A percentile compares a stretch with the other conserved stretches of the same genome.
phyloP scores from a whole-genome alignment of 352 stramenopile genomes.

The Hyaloperonospora arabidopsidis region DNA sequence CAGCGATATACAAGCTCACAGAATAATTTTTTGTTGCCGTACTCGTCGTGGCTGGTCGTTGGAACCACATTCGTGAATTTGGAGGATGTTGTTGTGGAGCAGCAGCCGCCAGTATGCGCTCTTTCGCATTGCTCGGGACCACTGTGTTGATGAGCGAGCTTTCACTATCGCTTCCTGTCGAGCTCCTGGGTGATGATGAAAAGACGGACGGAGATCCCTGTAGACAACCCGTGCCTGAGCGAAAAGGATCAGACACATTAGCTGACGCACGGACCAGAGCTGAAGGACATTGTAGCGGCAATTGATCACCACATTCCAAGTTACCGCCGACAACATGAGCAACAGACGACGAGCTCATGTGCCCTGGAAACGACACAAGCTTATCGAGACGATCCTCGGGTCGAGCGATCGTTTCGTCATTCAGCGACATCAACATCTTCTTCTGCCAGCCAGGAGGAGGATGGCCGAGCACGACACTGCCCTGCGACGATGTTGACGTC shows the following conservation, averaged over 20 bases:
- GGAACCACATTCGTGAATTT: slow-evolving; percentile 1
- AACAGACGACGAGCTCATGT: not conserved
- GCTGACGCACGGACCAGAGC: not conserved
- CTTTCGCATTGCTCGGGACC: slow-evolving; percentile 26
- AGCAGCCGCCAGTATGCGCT: slow-evolving; percentile 23
- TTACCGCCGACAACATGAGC: not conserved
- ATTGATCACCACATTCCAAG: slow-evolving; percentile 9
- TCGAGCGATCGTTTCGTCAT: slow-evolving; percentile 3
- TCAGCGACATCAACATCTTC: slow-evolving; percentile 20
- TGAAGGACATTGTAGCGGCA: not conserved
- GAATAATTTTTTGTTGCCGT: slow-evolving; percentile 1
- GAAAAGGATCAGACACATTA: slow-evolving; percentile 1
- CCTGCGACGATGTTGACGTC: slow-evolving; percentile 32
- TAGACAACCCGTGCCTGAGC: not conserved
- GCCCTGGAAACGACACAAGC: not conserved
- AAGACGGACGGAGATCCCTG: not conserved
- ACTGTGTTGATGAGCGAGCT: slow-evolving; percentile 9
- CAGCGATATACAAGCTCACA: not conserved
- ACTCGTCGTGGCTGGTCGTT: slow-evolving; percentile 9
- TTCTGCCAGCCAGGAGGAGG: slow-evolving; percentile 42
- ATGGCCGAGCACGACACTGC: slow-evolving; percentile 29
- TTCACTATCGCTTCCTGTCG: slow-evolving; percentile 10
- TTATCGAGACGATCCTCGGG: slow-evolving; percentile 1
- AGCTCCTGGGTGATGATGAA: slow-evolving; percentile 11
- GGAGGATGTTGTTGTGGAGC: slow-evolving; percentile 13